These are phyloP conservation scores for Kwoniella newhampshirensis DNA, from an alignment of 768 basidiomycete genomes.

Conservation along the genomic window DNA sequence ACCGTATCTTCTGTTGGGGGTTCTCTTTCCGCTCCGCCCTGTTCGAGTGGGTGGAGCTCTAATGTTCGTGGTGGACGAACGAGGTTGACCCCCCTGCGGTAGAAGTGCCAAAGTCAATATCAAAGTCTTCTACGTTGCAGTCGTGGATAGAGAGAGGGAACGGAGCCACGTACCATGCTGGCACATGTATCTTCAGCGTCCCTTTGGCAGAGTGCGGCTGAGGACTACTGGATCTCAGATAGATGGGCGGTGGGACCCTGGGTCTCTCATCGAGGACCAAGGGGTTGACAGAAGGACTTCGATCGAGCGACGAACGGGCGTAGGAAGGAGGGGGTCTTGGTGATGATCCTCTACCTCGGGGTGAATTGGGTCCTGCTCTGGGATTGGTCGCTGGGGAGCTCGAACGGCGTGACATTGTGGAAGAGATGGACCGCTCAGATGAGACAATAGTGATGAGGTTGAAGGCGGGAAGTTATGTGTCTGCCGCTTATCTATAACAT, in stretches of 20 bases:
- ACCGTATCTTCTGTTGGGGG: conserved; percentile 47
- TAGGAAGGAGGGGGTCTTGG: conserved; percentile 27
- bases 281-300: conserved; percentile 24
- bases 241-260: conserved; percentile 36
- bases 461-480: too few relatives aligned
- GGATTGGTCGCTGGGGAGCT: background rate
- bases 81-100: conserved; percentile 33
- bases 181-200: conserved; percentile 36
- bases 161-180: conserved; percentile 29
- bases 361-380: background rate
- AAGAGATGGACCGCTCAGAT: too few relatives aligned
- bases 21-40: conserved; percentile 11
- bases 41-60: conserved; percentile 34
- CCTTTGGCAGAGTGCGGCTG: conserved; percentile 25
- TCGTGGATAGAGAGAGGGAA: background rate
- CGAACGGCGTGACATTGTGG: background rate
- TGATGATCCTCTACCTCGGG: conserved; percentile 15
- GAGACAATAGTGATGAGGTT: too few relatives aligned
- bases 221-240: conserved; percentile 28
- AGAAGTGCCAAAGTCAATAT: background rate
- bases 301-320: conserved; percentile 27
- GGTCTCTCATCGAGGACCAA: conserved; percentile 25
- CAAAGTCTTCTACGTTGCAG: background rate
- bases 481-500: too few relatives aligned
- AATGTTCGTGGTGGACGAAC: conserved; percentile 30